Conservation (phyloP, 805 yeast genomes). For the Wickerhamiella vanderwaltii region DNA sequence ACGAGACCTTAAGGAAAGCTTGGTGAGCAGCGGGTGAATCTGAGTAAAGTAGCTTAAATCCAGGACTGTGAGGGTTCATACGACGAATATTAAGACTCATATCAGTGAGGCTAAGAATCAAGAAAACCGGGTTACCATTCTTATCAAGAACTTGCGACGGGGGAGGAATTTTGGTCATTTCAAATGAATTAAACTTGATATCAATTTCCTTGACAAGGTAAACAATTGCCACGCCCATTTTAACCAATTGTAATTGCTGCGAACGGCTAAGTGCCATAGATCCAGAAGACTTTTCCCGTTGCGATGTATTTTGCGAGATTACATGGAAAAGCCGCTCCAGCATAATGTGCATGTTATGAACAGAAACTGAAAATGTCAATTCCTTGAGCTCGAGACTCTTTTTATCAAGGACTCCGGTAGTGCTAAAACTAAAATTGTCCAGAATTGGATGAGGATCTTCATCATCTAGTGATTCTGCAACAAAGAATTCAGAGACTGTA, state of each 20-base stretch:
- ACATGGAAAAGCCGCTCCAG: constrained; percentile 18
- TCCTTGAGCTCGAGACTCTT: constrained; percentile 25
- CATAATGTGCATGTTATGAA: constrained; percentile 23
- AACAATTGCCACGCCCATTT: constrained; percentile 23
- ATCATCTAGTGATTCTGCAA: constrained; percentile 22
- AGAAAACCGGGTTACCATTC: constrained; percentile 13
- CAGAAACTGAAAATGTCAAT: constrained; percentile 22
- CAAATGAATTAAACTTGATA: constrained; percentile 26
- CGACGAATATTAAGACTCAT: constrained; percentile 29
- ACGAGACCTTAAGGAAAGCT: constrained; percentile 27
- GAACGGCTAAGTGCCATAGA: constrained; percentile 5
- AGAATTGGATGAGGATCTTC: constrained; percentile 26
- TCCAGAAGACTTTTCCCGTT: neutral
- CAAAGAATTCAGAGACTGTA: constrained; percentile 23
- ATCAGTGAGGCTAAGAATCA: constrained; percentile 27
- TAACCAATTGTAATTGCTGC: constrained; percentile 19
- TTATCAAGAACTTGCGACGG: constrained; percentile 11
- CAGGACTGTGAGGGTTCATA: constrained; percentile 30
- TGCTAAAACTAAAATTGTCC: constrained; percentile 24
- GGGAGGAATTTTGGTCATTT: constrained; percentile 24
- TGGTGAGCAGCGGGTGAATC: constrained; percentile 31
- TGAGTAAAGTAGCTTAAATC: constrained; percentile 29
- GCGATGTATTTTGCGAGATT: neutral
- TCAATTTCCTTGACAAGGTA: constrained; percentile 29
- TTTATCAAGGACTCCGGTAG: constrained; percentile 25